Percentiles rank a stretch among this genome's conserved stretches.
Conservation (phyloP, 495 filamentous ascomycete genomes). For the Trypethelium eluteriae region DNA sequence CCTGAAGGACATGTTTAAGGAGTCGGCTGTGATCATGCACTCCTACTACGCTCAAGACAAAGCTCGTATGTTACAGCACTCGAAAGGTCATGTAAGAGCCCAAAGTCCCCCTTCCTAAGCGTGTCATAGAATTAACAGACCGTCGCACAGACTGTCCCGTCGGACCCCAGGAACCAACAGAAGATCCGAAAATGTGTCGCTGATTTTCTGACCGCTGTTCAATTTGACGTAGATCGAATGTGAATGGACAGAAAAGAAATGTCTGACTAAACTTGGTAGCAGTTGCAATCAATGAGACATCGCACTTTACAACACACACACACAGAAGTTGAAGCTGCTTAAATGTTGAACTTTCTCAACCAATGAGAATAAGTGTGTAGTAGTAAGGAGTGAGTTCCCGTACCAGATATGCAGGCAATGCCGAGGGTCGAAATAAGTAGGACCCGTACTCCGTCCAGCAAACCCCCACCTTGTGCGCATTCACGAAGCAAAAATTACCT, state of each 20-base stretch:
- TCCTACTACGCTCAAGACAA: not conserved
- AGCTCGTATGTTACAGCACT: not conserved
- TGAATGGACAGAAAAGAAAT: not conserved
- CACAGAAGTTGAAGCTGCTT: too few species aligned
- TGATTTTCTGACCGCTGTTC: not conserved
- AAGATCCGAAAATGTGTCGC: not conserved
- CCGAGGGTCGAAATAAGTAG: too few species aligned
- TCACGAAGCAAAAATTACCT: too few species aligned
- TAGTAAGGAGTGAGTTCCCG: too few species aligned
- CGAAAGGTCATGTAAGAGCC: slow-evolving; percentile 3
- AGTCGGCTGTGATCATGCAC: not conserved
- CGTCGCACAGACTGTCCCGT: not conserved
- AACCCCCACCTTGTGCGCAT: too few species aligned
- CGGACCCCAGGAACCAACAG: not conserved
- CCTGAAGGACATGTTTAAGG: not conserved
- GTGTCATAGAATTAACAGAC: not conserved
- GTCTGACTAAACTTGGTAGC: too few species aligned
- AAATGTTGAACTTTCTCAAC: too few species aligned
- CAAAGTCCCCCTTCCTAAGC: not conserved
- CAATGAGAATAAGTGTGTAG: too few species aligned
- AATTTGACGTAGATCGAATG: not conserved
- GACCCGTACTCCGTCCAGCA: too few species aligned
- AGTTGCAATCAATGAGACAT: too few species aligned
- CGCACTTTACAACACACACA: too few species aligned
- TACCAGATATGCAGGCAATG: too few species aligned